phyloP scores from a whole-genome alignment of 164 flowering plant species.

The Vitis cinerea region DNA sequence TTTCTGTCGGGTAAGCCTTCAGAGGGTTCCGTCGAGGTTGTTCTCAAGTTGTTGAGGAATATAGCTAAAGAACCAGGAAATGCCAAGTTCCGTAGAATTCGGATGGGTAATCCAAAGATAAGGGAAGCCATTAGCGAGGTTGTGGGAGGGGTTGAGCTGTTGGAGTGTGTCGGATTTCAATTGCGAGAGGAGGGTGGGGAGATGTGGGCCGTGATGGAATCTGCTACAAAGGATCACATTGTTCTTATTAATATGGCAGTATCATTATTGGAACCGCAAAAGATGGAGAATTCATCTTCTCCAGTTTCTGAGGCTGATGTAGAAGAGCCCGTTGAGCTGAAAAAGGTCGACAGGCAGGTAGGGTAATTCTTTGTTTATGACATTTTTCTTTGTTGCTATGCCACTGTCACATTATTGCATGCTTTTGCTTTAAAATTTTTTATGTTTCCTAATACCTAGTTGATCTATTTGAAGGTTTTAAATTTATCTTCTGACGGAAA shows the following conservation, averaged over 20 bases:
- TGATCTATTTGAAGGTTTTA: too few species aligned
- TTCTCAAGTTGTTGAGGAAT: slow-evolving; percentile 66
- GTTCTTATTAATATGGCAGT: slow-evolving; percentile 40
- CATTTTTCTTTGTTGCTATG: too few species aligned
- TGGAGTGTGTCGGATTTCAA: slow-evolving; percentile 78
- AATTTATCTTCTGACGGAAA: too few species aligned
- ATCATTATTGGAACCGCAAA: slow-evolving; percentile 47
- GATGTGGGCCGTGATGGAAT: slow-evolving; percentile 84
- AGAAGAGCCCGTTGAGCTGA: slow-evolving; percentile 35
- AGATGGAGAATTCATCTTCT: slow-evolving; percentile 22
- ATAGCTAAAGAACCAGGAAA: slow-evolving; percentile 72
- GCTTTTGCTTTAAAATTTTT: too few species aligned
- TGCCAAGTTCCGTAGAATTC: slow-evolving; percentile 74
- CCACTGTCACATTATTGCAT: too few species aligned
- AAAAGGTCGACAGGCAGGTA: slow-evolving; percentile 85
- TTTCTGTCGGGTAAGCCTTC: slow-evolving; percentile 69
- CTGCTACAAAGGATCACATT: slow-evolving; percentile 44
- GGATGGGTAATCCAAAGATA: slow-evolving; percentile 89
- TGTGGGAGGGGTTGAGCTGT: slow-evolving; percentile 75
- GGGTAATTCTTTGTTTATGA: not conserved
- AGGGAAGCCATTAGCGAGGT: slow-evolving; percentile 73
- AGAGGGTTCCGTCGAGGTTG: slow-evolving; percentile 66
- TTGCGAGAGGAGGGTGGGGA: slow-evolving; percentile 74
- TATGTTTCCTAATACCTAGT: too few species aligned
- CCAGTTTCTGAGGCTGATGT: slow-evolving; percentile 19